phyloP scores from a whole-genome alignment of 2,329 filamentous ascomycete genomes.

The Nemania serpens region DNA sequence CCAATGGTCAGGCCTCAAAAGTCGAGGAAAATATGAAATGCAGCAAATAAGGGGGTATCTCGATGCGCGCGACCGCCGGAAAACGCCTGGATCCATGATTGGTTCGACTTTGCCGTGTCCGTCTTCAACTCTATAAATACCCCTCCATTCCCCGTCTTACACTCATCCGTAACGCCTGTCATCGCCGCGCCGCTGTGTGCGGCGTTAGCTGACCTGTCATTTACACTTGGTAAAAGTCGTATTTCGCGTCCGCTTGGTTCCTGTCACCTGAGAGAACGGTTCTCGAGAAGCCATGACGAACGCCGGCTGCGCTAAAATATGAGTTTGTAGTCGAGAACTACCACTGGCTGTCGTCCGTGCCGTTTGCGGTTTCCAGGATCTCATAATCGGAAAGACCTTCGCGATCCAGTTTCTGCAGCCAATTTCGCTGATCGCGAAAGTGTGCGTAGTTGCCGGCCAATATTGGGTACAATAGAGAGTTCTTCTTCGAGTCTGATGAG shows the following conservation, averaged over 20 bases:
- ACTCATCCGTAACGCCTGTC: constrained; percentile 17
- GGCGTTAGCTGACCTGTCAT: background rate
- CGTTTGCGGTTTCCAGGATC: background rate
- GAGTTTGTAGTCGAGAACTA: background rate
- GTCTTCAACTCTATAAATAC: constrained; percentile 12
- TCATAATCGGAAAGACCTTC: constrained; percentile 33
- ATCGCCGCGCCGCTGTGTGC: constrained; percentile 11
- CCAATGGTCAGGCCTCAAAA: constrained; percentile 18
- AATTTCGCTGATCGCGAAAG: constrained; percentile 43
- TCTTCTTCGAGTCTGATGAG: constrained; percentile 32
- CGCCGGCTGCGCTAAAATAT: background rate
- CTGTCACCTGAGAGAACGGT: background rate
- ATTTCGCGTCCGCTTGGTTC: no score
- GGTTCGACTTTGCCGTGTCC: constrained; percentile 13
- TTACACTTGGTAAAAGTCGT: background rate
- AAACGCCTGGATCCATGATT: constrained; percentile 22
- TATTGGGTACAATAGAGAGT: constrained; percentile 72
- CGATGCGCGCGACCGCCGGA: constrained; percentile 7
- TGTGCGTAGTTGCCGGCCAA: constrained; percentile 70
- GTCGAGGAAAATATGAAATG: constrained; percentile 17
- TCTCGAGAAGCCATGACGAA: background rate
- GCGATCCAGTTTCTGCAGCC: constrained; percentile 59
- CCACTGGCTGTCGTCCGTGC: background rate
- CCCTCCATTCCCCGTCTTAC: constrained; percentile 17
- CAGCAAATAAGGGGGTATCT: constrained; percentile 33